Evolutionary conservation across 2,329 filamentous ascomycete genomes (phyloP), one percentile per base, ranked within the genome.

Genomic region (Fusarium zealandicum): DNA sequence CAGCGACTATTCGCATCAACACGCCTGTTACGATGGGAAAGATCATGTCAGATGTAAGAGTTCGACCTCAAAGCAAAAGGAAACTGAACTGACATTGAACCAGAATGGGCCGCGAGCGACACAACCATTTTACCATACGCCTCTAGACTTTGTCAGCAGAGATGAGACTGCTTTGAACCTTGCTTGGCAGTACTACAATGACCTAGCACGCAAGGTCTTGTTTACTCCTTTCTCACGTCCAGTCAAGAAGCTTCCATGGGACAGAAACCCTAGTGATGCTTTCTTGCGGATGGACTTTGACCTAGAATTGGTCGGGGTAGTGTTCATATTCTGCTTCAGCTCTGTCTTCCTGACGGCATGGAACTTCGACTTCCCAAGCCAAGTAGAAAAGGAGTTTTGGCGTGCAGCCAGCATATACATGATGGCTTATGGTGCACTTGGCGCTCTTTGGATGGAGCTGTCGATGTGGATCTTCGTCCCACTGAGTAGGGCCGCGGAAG

Each of bases 211-310:
- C 25, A 49, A 35, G 3, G 14, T 49, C 1, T 13, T 50, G 4
- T 49, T 57, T 27, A 48, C 56, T 0, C 54, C 54, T 1, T 57
- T 59, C 16, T 57, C 47, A 1, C 48, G 56, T 1, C 54, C 39
- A 4, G 40, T 59, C 18, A 22, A 28, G 18, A 7, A 43, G 1
- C 8, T 35, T 1, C 56, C 53, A 4, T 54, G 56, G 53, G 48
- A 59, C 8, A 31, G 53, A 6, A 43, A 36, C 1, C 56, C 56
- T 1, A 43, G 56, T 5, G 56, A 57, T 1, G 36, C 32, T 7
- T 59, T 57, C 20, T 31, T 57, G 5, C 31, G 48, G 13, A 57
- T 57, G 54, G 45, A 57, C 12, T 51, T 56, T 13, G 51, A 56
- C 9, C 27, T 57, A 1, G 51, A 57, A 20, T 12, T 57, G 5